Base-by-base conservation (phyloP, 2,329 filamentous ascomycete species). In the Colletotrichum spaethianum region DNA sequence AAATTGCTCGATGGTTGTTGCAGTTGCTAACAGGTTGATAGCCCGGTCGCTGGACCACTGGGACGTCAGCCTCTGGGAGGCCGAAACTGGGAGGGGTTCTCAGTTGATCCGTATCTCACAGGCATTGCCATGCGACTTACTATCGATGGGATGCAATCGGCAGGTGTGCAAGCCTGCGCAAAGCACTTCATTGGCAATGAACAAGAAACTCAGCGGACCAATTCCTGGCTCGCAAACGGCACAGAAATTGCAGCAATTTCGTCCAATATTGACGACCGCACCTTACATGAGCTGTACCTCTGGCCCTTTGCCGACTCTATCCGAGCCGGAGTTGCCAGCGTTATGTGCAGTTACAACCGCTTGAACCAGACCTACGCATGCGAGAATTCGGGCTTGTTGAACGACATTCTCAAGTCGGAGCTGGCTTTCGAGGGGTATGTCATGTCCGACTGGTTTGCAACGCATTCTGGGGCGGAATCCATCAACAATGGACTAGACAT, bases 61-160 rank as follows among this genome's bases (percentile, higher is more conserved):
- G 94, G 94, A 9, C 90, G 93, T 76, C 89, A 92, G 76, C 91
- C 93, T 1, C 86, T 89, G 57, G 94, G 91, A 46, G 94, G 94
- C 0, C 86, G 94, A 52, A 95, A 94, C 78, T 97, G 94, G 94
- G 94, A 96, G 80, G 93, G 93, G 0, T 96, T 96, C 78, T 92
- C 93, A 0, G 86, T 91, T 0, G 94, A 97, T 78, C 93, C 94
- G 0, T 94, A 96, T 60, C 86, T 96, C 1, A 73, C 90, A 16
- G 92, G 91, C 20, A 84, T 92, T 73, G 89, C 87, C 12, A 88
- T 91, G 79, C 85, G 84, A n/a, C 86, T 91, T 79, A 92, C 91
- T 0, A 86, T 93, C 63, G 82, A 87, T 73, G 92, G 85, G 0
- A 85, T 90, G 79, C 88, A 90, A 79, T 78, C 77, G 26, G 79